Percentiles rank a stretch among this genome's conserved stretches.
phyloP scores from a whole-genome alignment of 1,284 basidiomycete genomes.

The Stygiomarasmius scandens region DNA sequence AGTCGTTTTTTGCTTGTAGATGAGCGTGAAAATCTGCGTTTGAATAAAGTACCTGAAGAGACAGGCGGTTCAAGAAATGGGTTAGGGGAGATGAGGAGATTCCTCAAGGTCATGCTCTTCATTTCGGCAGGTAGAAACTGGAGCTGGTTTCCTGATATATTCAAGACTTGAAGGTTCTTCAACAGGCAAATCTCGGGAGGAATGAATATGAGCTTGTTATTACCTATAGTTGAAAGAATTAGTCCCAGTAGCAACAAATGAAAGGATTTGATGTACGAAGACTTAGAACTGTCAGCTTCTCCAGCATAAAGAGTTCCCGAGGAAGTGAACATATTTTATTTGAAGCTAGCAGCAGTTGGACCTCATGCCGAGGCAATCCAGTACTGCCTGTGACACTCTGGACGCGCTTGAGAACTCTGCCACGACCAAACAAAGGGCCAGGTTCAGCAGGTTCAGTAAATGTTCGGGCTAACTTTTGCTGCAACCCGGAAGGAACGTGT shows the following conservation, averaged over 20 bases:
- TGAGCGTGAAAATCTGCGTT: slow-evolving; percentile 16
- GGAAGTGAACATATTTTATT: slow-evolving; percentile 56
- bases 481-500: not conserved
- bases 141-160: slow-evolving; percentile 63
- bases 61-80: slow-evolving; percentile 49
- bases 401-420: not conserved
- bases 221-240: slow-evolving; percentile 37
- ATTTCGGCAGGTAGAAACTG: slow-evolving; percentile 69
- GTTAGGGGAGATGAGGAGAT: slow-evolving; percentile 56
- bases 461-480: not conserved
- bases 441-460: not conserved
- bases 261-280: slow-evolving; percentile 47
- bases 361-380: slow-evolving; percentile 37
- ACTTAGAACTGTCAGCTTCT: slow-evolving; percentile 55
- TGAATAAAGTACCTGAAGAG: slow-evolving; percentile 13
- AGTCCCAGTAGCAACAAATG: not conserved
- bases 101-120: slow-evolving; percentile 49
- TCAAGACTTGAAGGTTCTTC: slow-evolving; percentile 58
- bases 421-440: not conserved
- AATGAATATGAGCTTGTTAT: slow-evolving; percentile 58
- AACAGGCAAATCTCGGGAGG: slow-evolving; percentile 67
- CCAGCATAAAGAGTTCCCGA: slow-evolving; percentile 50
- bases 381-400: slow-evolving; percentile 21
- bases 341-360: slow-evolving; percentile 48
- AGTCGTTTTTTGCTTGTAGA: slow-evolving; percentile 16